These are phyloP conservation scores for Xylaria nigripes DNA, from an alignment of 495 filamentous ascomycete genomes.

Conservation along the genomic window DNA sequence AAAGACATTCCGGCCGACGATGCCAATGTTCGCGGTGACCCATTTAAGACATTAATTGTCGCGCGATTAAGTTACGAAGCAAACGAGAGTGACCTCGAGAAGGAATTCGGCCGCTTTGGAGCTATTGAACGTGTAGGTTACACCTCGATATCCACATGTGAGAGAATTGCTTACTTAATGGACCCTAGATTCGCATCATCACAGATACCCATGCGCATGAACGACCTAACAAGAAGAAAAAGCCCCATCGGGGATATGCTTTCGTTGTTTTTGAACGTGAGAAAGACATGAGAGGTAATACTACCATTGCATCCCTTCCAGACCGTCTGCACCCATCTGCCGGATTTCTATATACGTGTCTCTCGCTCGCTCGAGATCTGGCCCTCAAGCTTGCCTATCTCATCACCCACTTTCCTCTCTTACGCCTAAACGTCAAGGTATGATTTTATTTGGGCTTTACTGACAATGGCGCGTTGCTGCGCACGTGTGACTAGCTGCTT, in stretches of 20 bases:
- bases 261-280: slow-evolving; percentile 97
- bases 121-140: slow-evolving; percentile 79
- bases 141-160: neutral
- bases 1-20: slow-evolving; percentile 67
- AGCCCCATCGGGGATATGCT: slow-evolving; percentile 83
- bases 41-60: slow-evolving; percentile 92
- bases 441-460: slow-evolving; percentile 45
- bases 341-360: slow-evolving; percentile 29
- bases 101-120: slow-evolving; percentile 90
- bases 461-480: slow-evolving; percentile 48
- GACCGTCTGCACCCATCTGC: slow-evolving; percentile 26
- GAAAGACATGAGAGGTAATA: slow-evolving; percentile 98
- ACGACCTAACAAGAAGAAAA: slow-evolving; percentile 69
- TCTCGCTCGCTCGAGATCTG: slow-evolving; percentile 34
- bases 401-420: slow-evolving; percentile 11
- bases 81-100: slow-evolving; percentile 81
- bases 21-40: slow-evolving; percentile 79
- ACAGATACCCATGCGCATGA: slow-evolving; percentile 56
- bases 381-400: slow-evolving; percentile 53
- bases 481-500: slow-evolving; percentile 49
- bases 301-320: slow-evolving; percentile 31
- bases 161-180: slow-evolving; percentile 10
- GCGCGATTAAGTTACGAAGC: slow-evolving; percentile 82
- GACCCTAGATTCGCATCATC: slow-evolving; percentile 77
- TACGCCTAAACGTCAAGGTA: slow-evolving; percentile 26